Evolutionary conservation across 2,329 filamentous ascomycete species (phyloP).

Genomic region (Fusarium sp.): DNA sequence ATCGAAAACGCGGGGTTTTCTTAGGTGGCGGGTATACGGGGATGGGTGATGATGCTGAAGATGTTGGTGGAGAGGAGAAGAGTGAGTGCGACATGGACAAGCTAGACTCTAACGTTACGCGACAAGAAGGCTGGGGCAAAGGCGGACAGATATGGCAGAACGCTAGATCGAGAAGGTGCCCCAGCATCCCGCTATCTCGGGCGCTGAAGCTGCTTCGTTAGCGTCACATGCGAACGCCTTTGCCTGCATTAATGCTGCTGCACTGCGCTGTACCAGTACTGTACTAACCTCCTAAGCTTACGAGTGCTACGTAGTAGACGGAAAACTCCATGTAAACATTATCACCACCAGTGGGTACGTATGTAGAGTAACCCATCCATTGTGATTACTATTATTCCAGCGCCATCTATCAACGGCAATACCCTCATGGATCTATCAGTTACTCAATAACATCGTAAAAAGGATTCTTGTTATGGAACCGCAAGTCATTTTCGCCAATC

Average conservation of each 20-base stretch:
- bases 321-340: slow-evolving; percentile 9
- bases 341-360: background rate
- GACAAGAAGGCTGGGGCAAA: slow-evolving; percentile 46
- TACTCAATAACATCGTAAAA: slow-evolving; percentile 1
- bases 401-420: slow-evolving; percentile 10
- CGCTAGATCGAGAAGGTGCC: slow-evolving; percentile 42
- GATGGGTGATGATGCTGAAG: slow-evolving; percentile 31
- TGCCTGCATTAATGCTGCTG: slow-evolving; percentile 33
- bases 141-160: slow-evolving; percentile 50
- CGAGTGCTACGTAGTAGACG: background rate
- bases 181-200: slow-evolving; percentile 27
- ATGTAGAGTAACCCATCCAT: slow-evolving; percentile 2
- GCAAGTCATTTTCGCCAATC: slow-evolving; percentile 27
- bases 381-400: slow-evolving; percentile 34
- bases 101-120: slow-evolving; percentile 36
- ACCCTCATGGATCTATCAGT: slow-evolving; percentile 10
- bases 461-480: slow-evolving; percentile 12
- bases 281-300: too few species aligned
- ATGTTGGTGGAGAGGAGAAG: slow-evolving; percentile 46
- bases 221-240: slow-evolving; percentile 43
- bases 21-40: slow-evolving; percentile 21
- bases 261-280: slow-evolving; percentile 12
- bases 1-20: slow-evolving; percentile 34
- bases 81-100: slow-evolving; percentile 39
- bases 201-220: slow-evolving; percentile 29